These are phyloP conservation scores for Aspergillus brunneoviolaceus DNA, from an alignment of 2,329 filamentous ascomycete species.

Conservation along the genomic window DNA sequence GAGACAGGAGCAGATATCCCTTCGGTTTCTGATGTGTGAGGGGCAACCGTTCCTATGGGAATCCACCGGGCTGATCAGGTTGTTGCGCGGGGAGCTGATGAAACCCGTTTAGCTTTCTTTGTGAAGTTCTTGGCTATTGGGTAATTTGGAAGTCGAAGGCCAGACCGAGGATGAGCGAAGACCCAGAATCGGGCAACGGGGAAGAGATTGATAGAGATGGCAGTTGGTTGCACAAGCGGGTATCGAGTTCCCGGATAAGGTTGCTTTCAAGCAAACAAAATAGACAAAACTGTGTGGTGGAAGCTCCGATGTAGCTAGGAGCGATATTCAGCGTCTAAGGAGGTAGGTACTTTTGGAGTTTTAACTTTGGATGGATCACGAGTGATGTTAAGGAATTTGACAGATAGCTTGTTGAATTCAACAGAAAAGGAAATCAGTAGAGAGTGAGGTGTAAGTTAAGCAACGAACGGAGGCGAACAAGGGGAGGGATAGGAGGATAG, in stretches of 20 bases:
- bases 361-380: background rate
- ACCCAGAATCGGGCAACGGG: background rate
- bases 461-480: background rate
- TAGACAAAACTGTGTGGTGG: background rate
- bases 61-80: background rate
- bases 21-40: slow-evolving; percentile 13
- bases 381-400: background rate
- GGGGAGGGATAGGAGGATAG: background rate
- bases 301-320: background rate
- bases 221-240: background rate
- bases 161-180: background rate
- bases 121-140: background rate
- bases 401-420: background rate
- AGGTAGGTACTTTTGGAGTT: background rate
- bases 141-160: background rate
- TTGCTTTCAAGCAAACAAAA: slow-evolving; percentile 19
- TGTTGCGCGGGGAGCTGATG: slow-evolving; percentile 1
- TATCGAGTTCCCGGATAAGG: slow-evolving; percentile 7
- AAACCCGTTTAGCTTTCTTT: slow-evolving; percentile 9
- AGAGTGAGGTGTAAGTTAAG: background rate
- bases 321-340: background rate
- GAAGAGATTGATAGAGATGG: background rate
- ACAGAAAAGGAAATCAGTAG: background rate
- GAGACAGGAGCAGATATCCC: slow-evolving; percentile 20
- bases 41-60: slow-evolving; percentile 19